Percentiles rank a stretch among this genome's conserved stretches.
Evolutionary conservation across 305 asterid species (phyloP).

Genomic region (Rubia occidens): DNA sequence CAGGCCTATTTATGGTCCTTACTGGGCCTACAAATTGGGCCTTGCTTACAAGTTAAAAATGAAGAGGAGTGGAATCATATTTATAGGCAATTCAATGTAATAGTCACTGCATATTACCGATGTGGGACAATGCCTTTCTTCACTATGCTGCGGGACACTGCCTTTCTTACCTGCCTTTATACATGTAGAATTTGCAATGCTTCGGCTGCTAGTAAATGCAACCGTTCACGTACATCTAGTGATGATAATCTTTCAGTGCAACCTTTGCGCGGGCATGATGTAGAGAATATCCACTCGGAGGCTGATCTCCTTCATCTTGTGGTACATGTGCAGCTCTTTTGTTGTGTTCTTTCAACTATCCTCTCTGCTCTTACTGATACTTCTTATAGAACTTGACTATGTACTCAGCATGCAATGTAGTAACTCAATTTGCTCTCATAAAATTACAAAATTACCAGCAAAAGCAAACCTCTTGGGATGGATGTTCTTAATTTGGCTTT

Average conservation of each 20-base stretch:
- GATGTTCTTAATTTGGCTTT: not conserved
- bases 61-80: too few relatives aligned
- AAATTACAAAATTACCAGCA: not conserved
- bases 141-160: too few relatives aligned
- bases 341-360: not conserved
- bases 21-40: too few relatives aligned
- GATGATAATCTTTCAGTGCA: conserved; percentile 8
- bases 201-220: conserved; percentile 8
- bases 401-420: not conserved
- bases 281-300: conserved; percentile 2
- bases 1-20: too few relatives aligned
- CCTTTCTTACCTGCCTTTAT: too few relatives aligned
- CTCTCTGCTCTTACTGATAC: not conserved
- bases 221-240: not conserved
- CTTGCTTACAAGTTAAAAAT: too few relatives aligned
- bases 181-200: too few relatives aligned
- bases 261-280: not conserved
- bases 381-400: not conserved
- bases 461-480: not conserved
- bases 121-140: too few relatives aligned
- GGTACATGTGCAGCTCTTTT: conserved; percentile 10
- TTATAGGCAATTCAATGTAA: too few relatives aligned
- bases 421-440: not conserved
- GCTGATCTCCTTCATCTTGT: conserved; percentile 7
- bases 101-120: too few relatives aligned